Evolutionary conservation across 306 rosid genomes (phyloP).

Genomic region (Begonia peltatifolia): DNA sequence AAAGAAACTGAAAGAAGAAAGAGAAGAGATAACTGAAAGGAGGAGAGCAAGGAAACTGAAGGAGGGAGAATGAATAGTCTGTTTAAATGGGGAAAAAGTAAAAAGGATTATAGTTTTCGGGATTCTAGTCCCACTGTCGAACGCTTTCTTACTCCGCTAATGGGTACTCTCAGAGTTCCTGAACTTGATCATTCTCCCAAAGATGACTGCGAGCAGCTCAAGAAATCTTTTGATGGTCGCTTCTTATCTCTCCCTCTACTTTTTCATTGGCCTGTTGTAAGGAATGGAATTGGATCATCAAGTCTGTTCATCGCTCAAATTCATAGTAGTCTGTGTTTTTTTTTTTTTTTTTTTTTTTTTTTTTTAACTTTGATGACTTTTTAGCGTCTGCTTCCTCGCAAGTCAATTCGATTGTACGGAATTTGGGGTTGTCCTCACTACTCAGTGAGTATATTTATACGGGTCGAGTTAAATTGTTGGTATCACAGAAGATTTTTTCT

Average conservation of each 20-base stretch:
- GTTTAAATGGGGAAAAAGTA: constrained; percentile 1
- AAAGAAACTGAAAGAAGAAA: constrained; percentile 3
- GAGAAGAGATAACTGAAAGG: constrained; percentile 10
- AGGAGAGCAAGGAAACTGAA: constrained; percentile 1
- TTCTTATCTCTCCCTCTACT: constrained; percentile 9
- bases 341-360: too few relatives aligned
- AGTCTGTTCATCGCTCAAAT: too few relatives aligned
- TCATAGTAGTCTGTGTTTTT: too few relatives aligned
- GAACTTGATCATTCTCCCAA: constrained; percentile 57
- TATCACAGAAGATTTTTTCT: too few relatives aligned
- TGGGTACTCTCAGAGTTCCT: constrained; percentile 64
- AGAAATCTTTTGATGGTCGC: constrained; percentile 60
- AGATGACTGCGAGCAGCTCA: constrained; percentile 48
- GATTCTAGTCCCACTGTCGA: constrained; percentile 3
- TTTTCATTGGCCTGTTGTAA: constrained; percentile 2
- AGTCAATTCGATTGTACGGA: too few relatives aligned
- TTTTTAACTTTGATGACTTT: too few relatives aligned
- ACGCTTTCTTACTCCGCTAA: constrained; percentile 5
- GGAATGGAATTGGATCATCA: neutral
- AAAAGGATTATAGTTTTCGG: constrained; percentile 4
- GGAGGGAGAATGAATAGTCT: constrained; percentile 10
- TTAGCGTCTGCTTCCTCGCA: too few relatives aligned
- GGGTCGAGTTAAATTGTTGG: too few relatives aligned
- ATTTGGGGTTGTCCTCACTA: too few relatives aligned
- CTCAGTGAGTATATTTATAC: too few relatives aligned